Percentiles rank a stretch among this genome's conserved stretches.
Evolutionary conservation across 2,329 filamentous ascomycete genomes (phyloP).

Genomic region (Paecilomyces sp.): DNA sequence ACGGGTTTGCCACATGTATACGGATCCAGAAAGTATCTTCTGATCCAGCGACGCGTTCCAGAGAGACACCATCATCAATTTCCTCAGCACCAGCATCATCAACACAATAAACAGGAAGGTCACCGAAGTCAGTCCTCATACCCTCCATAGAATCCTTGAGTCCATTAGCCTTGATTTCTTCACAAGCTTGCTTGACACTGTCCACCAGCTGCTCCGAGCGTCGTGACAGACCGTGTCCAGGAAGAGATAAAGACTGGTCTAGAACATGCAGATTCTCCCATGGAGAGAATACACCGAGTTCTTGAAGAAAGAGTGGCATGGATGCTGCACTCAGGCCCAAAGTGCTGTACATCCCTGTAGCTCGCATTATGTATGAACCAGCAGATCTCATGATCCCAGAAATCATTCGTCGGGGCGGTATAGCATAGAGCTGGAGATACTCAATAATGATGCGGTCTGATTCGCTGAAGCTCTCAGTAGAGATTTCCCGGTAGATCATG

Average conservation of each 20-base stretch:
- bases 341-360: slow-evolving; percentile 48
- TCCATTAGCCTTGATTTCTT: slow-evolving; percentile 13
- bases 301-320: slow-evolving; percentile 50
- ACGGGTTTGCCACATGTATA: slow-evolving; percentile 58
- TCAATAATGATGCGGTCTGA: slow-evolving; percentile 48
- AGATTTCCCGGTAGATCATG: slow-evolving; percentile 21
- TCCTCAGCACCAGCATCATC: slow-evolving; percentile 49
- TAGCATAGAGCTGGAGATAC: slow-evolving; percentile 48
- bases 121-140: slow-evolving; percentile 51
- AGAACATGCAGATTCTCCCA: slow-evolving; percentile 49
- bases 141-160: slow-evolving; percentile 50
- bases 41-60: slow-evolving; percentile 43
- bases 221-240: slow-evolving; percentile 31
- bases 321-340: slow-evolving; percentile 30
- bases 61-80: slow-evolving; percentile 57
- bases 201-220: slow-evolving; percentile 22
- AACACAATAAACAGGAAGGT: slow-evolving; percentile 53
- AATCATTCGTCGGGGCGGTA: slow-evolving; percentile 32
- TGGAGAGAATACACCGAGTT: slow-evolving; percentile 54
- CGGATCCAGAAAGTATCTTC: slow-evolving; percentile 51
- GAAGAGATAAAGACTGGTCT: slow-evolving; percentile 47
- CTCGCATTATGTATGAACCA: slow-evolving; percentile 49
- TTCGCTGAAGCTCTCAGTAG: slow-evolving; percentile 38
- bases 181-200: slow-evolving; percentile 21
- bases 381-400: slow-evolving; percentile 40